Percentiles rank a stretch among this genome's conserved stretches.
These are phyloP conservation scores for Corymbia citriodora DNA, from an alignment of 441 rosid species.

Conservation along the genomic window DNA sequence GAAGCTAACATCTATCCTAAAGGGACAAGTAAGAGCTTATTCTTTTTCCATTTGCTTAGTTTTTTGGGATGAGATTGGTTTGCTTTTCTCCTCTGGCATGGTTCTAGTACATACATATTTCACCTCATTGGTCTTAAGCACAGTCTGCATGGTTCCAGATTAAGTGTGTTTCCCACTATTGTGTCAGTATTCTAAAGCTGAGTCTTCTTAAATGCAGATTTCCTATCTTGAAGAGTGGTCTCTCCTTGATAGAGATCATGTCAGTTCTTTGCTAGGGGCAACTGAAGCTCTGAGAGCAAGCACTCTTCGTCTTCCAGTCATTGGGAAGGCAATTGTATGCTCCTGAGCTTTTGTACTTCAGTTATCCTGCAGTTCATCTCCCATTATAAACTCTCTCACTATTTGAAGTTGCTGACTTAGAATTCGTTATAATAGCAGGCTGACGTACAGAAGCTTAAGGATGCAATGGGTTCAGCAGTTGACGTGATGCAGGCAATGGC, in stretches of 20 bases:
- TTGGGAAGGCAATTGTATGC: slow-evolving; percentile 12
- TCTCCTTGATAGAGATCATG: slow-evolving; percentile 12
- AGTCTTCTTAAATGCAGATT: not conserved
- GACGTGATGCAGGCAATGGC: slow-evolving; percentile 7
- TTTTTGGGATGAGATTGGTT: not conserved
- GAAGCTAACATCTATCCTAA: slow-evolving; percentile 59
- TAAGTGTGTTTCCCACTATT: not conserved
- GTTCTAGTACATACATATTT: not conserved
- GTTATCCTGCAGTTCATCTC: not conserved
- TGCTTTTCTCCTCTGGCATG: not conserved
- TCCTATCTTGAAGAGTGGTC: slow-evolving; percentile 13
- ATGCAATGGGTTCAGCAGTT: slow-evolving; percentile 4
- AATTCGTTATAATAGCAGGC: not conserved
- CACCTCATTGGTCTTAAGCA: not conserved
- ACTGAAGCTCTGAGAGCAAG: slow-evolving; percentile 15
- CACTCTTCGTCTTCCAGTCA: slow-evolving; percentile 16
- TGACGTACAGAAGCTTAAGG: not conserved
- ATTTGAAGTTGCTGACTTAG: not conserved
- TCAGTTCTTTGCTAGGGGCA: slow-evolving; percentile 8
- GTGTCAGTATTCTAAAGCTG: not conserved
- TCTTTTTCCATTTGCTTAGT: not conserved
- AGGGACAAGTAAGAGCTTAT: slow-evolving; percentile 44
- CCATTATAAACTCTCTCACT: not conserved
- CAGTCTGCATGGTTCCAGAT: not conserved
- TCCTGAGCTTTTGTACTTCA: not conserved